These are phyloP conservation scores for Saccharomycopsis fibuligera DNA, from an alignment of 805 yeast species.

Conservation along the genomic window DNA sequence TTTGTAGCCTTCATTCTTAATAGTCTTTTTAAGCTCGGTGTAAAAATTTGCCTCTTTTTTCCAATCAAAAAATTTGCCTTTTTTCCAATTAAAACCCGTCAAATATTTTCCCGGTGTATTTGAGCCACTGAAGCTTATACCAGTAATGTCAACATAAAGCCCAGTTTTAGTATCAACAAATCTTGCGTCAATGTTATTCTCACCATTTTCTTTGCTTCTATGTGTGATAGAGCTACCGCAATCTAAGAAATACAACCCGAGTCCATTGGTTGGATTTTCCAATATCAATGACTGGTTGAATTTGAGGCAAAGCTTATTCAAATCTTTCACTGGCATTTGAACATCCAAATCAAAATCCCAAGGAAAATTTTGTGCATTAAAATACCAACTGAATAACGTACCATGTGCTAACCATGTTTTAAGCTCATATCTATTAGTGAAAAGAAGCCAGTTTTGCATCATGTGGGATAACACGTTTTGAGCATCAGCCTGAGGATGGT, in stretches of 20 bases:
- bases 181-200: conserved; percentile 64
- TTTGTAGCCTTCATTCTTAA: neutral
- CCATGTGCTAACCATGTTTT: conserved; percentile 65
- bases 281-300: conserved; percentile 37
- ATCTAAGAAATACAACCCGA: conserved; percentile 48
- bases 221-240: conserved; percentile 45
- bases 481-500: conserved; percentile 30
- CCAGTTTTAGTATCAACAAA: conserved; percentile 68
- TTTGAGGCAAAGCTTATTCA: conserved; percentile 38
- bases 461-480: conserved; percentile 32
- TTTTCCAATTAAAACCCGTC: neutral
- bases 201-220: conserved; percentile 50
- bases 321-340: conserved; percentile 47
- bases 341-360: conserved; percentile 67
- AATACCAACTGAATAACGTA: conserved; percentile 53
- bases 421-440: conserved; percentile 38
- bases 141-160: conserved; percentile 67
- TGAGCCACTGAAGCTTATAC: conserved; percentile 33
- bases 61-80: neutral
- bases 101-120: conserved; percentile 7
- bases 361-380: conserved; percentile 54
- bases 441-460: conserved; percentile 45
- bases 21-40: neutral
- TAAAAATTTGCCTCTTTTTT: neutral
- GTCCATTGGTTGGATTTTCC: conserved; percentile 46